phyloP scores from a whole-genome alignment of 306 rosid species.

The Glycine tomentella region DNA sequence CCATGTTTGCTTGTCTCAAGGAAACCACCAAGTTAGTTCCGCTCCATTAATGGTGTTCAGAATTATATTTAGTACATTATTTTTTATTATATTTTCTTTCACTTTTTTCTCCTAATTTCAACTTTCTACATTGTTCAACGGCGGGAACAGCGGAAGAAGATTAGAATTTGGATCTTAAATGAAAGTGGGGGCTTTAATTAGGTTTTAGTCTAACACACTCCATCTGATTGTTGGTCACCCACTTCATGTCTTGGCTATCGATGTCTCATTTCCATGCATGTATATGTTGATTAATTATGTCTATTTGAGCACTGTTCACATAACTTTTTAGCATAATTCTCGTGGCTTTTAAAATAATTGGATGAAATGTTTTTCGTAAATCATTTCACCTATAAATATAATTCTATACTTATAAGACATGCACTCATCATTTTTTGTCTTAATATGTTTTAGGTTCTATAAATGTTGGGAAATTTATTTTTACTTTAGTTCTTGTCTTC shows the following conservation, averaged over 20 bases:
- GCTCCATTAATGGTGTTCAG: constrained; percentile 28
- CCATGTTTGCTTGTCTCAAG: constrained; percentile 41
- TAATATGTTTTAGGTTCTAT: background rate
- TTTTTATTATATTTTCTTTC: background rate
- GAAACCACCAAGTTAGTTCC: constrained; percentile 35
- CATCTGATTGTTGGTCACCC: constrained; percentile 25
- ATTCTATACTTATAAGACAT: background rate
- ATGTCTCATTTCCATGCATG: constrained; percentile 32
- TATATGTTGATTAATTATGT: constrained; percentile 34
- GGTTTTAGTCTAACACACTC: constrained; percentile 26
- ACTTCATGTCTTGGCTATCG: constrained; percentile 17
- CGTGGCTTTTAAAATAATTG: background rate
- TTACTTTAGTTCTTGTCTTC: background rate
- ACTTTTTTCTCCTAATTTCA: constrained; percentile 30
- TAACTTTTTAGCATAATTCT: constrained; percentile 5
- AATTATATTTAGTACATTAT: background rate
- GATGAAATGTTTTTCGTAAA: background rate
- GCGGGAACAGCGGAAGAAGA: constrained; percentile 55
- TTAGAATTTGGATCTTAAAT: constrained; percentile 40
- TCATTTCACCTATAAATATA: background rate
- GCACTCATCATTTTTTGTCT: too few relatives aligned
- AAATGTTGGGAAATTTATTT: background rate
- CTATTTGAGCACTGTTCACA: background rate
- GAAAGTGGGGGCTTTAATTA: constrained; percentile 19
- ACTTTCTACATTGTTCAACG: constrained; percentile 53